Evolutionary conservation across 371 early-diverging fungal species (phyloP).

Genomic region (Synchytrium microbalum): DNA sequence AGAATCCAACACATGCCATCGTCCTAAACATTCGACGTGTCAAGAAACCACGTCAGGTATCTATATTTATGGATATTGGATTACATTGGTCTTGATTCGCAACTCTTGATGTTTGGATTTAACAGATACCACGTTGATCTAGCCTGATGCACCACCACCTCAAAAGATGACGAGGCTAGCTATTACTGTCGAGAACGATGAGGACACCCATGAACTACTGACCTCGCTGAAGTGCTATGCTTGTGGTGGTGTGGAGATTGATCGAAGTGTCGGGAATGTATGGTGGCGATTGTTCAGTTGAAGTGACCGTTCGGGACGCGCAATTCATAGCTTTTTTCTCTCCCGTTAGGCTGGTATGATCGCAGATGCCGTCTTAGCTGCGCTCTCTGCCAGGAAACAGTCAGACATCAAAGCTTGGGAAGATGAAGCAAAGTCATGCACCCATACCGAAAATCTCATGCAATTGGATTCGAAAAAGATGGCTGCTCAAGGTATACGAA

Average conservation of each 20-base stretch:
- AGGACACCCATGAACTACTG: slow-evolving; percentile 59
- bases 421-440: slow-evolving; percentile 63
- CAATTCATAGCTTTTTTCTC: too few species aligned
- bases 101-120: too few species aligned
- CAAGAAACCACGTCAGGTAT: slow-evolving; percentile 21
- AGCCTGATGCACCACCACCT: slow-evolving; percentile 45
- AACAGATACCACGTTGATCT: too few species aligned
- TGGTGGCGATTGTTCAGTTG: background rate
- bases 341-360: slow-evolving; percentile 47
- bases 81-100: background rate
- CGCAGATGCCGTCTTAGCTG: slow-evolving; percentile 59
- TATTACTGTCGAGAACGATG: slow-evolving; percentile 61
- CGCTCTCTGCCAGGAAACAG: slow-evolving; percentile 73
- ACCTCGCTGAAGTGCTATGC: slow-evolving; percentile 58
- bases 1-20: slow-evolving; percentile 61
- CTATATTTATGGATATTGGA: background rate
- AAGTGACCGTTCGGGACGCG: background rate
- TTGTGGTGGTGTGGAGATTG: slow-evolving; percentile 43
- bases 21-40: slow-evolving; percentile 75
- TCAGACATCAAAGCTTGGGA: slow-evolving; percentile 91
- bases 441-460: slow-evolving; percentile 62
- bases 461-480: slow-evolving; percentile 43
- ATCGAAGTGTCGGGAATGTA: slow-evolving; percentile 19
- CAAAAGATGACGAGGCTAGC: slow-evolving; percentile 84
- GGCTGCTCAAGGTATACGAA: slow-evolving; percentile 17